Evolutionary conservation across 164 flowering plant genomes (phyloP), one percentile per base, ranked within the genome.

Genomic region (Aristolochia contorta): DNA sequence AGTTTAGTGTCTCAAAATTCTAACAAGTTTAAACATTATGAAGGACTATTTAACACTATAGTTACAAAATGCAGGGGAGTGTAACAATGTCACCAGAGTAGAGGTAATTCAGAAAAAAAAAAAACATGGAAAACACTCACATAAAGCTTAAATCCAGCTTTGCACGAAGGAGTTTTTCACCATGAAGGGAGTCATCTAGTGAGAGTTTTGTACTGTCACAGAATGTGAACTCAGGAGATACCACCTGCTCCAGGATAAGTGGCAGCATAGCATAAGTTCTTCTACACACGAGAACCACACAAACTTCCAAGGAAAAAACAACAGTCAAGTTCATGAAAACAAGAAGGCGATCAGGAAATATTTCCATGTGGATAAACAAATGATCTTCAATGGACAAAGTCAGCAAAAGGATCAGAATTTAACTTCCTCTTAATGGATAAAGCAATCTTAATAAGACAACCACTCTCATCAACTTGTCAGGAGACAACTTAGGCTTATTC

Each of bases 211-310:
- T 77, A 55, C 85, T 84, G 67, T 94, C 99, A 73, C 77, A 94
- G 74, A 94, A 94, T 47, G 96, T 94, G 59, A 94, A 82, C 70
- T 91, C 97, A 27, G 97, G 88, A 72, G 96, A 85, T 58, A 94
- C 83, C 62, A 89, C 89, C 99, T 94, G 67, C 48, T 37, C 41
- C 13, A 12, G 2, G 46, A 16, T 22, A 46, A 60, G 24, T 4
- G 43, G 7, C 33, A 47, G 20, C 19, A 67, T 16, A 56, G 53
- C 30, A 27, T 46, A 47, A n/a, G 47, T 55, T 47, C 3, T 49
- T 18, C 21, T 48, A 19, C 6, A 13, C 19, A 16, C 9, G 51
- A 48, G 20, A 49, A 8, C 15, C 53, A 49, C 0, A 37, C 43
- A 37, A 37, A 49, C 19, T 49, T 49, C 19, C 19, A 49, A 18